Evolutionary conservation across 164 flowering plant genomes (phyloP).

Genomic region (Tinospora cordifolia): DNA sequence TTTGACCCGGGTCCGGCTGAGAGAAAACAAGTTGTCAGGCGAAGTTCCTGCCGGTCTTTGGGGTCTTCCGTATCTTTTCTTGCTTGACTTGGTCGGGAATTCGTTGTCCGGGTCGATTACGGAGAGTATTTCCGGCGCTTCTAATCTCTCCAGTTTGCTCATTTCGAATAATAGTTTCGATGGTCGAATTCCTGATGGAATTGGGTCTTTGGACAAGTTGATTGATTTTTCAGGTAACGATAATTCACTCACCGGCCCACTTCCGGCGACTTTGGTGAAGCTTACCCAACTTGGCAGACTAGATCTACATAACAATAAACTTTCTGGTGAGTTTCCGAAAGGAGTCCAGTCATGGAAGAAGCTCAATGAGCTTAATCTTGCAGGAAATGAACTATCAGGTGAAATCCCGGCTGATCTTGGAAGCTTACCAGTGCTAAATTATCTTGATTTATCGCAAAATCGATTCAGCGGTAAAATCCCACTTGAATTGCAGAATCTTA

Average conservation of each 20-base stretch:
- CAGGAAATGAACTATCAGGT: constrained; percentile 39
- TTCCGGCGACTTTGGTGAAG: constrained; percentile 33
- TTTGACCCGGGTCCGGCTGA: constrained; percentile 50
- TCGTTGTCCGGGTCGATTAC: constrained; percentile 48
- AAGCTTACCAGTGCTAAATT: constrained; percentile 40
- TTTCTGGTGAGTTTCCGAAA: constrained; percentile 33
- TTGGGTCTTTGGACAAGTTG: constrained; percentile 31
- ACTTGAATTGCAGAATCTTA: constrained; percentile 42
- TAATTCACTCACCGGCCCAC: constrained; percentile 32
- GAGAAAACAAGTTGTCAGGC: constrained; percentile 50
- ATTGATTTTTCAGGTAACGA: constrained; percentile 28
- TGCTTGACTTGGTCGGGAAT: constrained; percentile 54
- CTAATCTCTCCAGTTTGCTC: constrained; percentile 38
- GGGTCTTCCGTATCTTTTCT: constrained; percentile 50
- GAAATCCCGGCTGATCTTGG: constrained; percentile 42
- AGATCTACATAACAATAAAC: constrained; percentile 37
- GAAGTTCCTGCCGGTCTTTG: constrained; percentile 56
- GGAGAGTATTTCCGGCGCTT: constrained; percentile 33
- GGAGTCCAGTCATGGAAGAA: constrained; percentile 31
- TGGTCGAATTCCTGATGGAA: constrained; percentile 45
- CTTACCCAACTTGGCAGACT: constrained; percentile 28
- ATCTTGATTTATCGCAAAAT: constrained; percentile 52
- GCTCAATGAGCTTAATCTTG: constrained; percentile 43
- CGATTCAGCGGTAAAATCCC: constrained; percentile 43
- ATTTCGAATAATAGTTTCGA: constrained; percentile 42